Conservation (phyloP, 2,329 filamentous ascomycete genomes). For the Penicillium sp. region DNA sequence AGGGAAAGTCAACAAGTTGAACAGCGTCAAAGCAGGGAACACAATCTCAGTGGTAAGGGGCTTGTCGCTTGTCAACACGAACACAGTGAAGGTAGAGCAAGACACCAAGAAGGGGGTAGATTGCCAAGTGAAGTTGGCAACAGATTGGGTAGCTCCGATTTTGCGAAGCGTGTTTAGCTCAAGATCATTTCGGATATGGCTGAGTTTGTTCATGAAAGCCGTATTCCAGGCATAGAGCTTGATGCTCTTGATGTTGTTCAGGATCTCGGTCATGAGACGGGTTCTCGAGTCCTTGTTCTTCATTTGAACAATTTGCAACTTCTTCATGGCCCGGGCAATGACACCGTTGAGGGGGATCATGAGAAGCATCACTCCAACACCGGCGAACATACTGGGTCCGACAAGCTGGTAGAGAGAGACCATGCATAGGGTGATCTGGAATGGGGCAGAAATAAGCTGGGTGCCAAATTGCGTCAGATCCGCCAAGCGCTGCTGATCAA, state of each 20-base stretch:
- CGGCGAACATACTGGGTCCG: conserved; percentile 91
- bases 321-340: conserved; percentile 92
- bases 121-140: conserved; percentile 98
- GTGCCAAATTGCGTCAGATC: conserved; percentile 95
- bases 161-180: conserved; percentile 94
- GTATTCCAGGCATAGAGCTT: conserved; percentile 98
- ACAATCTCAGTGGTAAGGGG: conserved; percentile 93
- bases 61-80: conserved; percentile 77
- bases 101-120: conserved; percentile 97
- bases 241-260: conserved; percentile 99
- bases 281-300: conserved; percentile 97
- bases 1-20: conserved; percentile 95
- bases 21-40: conserved; percentile 88
- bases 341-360: conserved; percentile 97
- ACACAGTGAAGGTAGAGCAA: conserved; percentile 93
- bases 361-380: conserved; percentile 89
- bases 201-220: conserved; percentile 97
- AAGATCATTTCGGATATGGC: conserved; percentile 91
- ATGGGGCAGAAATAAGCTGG: conserved; percentile 94
- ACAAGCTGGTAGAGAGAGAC: conserved; percentile 92
- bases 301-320: conserved; percentile 93
- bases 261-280: conserved; percentile 91
- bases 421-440: conserved; percentile 97
- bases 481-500: conserved; percentile 92
- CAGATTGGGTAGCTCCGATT: conserved; percentile 89